phyloP scores from a whole-genome alignment of 257 asterid genomes.

The Solanum lycopersicoides region DNA sequence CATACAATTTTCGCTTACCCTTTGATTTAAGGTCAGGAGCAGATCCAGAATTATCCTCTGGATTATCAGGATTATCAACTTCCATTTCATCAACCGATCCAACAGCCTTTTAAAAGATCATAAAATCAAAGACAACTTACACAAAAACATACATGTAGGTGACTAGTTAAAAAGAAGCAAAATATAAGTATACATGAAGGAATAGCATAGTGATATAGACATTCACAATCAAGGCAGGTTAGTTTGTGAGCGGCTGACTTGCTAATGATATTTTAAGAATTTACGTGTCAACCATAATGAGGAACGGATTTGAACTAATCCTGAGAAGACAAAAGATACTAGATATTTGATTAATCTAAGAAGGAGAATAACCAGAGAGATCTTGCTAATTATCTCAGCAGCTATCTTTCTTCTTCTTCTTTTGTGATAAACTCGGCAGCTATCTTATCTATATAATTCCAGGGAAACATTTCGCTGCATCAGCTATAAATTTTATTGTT shows the following conservation, averaged over 20 bases:
- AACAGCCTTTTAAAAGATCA: slow-evolving; percentile 44
- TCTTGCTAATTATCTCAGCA: not conserved
- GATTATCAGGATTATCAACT: slow-evolving; percentile 54
- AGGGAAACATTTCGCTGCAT: not conserved
- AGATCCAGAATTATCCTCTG: slow-evolving; percentile 66
- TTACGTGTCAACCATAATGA: not conserved
- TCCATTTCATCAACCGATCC: slow-evolving; percentile 95
- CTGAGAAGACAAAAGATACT: not conserved
- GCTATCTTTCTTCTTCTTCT: not conserved
- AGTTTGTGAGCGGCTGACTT: not conserved
- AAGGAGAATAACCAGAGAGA: not conserved
- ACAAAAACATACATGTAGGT: not conserved
- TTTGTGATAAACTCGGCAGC: not conserved
- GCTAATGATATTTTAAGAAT: not conserved
- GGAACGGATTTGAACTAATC: not conserved
- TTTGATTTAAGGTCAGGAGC: slow-evolving; percentile 60
- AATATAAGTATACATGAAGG: not conserved
- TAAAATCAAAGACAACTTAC: not conserved
- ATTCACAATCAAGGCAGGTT: not conserved
- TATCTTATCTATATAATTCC: not conserved
- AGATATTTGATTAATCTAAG: not conserved
- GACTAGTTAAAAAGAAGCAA: not conserved
- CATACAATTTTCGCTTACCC: slow-evolving; percentile 64
- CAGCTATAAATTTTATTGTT: not conserved
- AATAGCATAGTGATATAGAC: not conserved